These are phyloP conservation scores for Meripilus lineatus DNA, from an alignment of 1,284 basidiomycete species.

Conservation along the genomic window DNA sequence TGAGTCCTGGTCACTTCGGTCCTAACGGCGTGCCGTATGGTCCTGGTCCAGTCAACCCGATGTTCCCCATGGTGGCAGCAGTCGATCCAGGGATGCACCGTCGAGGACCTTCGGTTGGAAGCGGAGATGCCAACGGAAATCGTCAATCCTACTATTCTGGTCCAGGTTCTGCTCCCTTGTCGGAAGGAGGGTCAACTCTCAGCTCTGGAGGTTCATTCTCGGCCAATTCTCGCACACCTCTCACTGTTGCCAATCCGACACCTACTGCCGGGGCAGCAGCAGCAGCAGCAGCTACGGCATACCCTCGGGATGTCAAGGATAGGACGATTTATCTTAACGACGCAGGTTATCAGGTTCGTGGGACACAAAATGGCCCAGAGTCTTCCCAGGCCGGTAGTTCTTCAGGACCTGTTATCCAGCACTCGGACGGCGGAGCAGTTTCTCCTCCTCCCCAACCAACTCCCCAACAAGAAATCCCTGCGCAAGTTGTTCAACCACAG, in stretches of 20 bases:
- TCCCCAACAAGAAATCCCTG: no score
- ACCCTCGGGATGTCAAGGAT: conserved; percentile 4
- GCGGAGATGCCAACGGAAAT: neutral
- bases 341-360: conserved; percentile 3
- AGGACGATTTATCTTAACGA: conserved; percentile 1
- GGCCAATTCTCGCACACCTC: neutral
- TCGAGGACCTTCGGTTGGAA: neutral
- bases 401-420: conserved; percentile 3
- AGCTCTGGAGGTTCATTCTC: neutral
- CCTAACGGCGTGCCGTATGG: no score
- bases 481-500: neutral
- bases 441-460: neutral
- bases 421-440: conserved; percentile 4
- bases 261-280: no score
- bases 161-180: neutral
- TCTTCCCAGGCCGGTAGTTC: neutral
- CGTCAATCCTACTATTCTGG: neutral
- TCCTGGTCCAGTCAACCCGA: neutral
- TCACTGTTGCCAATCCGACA: conserved; percentile 5
- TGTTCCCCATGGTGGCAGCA: neutral
- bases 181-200: neutral
- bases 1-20: no score
- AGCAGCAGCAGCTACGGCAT: neutral
- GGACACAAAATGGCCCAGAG: neutral
- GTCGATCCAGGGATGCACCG: neutral